A percentile compares a stretch with the other conserved stretches of the same genome.
phyloP scores from a whole-genome alignment of 352 stramenopile species.

The Pythium oligandrum region DNA sequence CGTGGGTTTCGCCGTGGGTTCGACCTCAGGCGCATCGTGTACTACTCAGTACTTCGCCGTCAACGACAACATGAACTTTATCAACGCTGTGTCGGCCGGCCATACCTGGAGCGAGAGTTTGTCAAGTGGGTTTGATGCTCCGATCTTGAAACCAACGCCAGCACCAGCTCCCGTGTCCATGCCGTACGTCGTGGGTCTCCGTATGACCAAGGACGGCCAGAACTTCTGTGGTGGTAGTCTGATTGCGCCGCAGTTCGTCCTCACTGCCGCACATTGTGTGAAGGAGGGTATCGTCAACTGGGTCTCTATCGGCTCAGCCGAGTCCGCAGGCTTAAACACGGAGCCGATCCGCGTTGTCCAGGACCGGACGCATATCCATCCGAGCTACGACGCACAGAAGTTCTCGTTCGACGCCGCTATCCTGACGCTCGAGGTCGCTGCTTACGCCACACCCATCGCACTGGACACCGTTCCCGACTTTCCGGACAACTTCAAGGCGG shows the following conservation, averaged over 20 bases:
- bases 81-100: conserved; percentile 13
- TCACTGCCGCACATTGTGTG: conserved; percentile 43
- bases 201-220: conserved; percentile 22
- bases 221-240: conserved; percentile 39
- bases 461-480: conserved; percentile 23
- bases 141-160: no score
- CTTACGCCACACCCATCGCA: conserved; percentile 17
- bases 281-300: conserved; percentile 22
- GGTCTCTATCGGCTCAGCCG: conserved; percentile 22
- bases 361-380: conserved; percentile 18
- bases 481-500: conserved; percentile 9
- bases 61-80: conserved; percentile 14
- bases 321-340: conserved; percentile 16
- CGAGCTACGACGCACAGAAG: conserved; percentile 15
- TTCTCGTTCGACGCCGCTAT: conserved; percentile 31
- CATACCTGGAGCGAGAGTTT: conserved; percentile 2
- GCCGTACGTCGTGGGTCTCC: conserved; percentile 18
- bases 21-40: no score
- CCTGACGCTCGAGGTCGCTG: conserved; percentile 21
- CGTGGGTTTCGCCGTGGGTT: no score
- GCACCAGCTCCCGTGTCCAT: background rate
- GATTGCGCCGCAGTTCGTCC: conserved; percentile 31
- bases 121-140: no score
- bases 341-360: conserved; percentile 23
- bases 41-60: background rate